Evolutionary conservation across 192 early-diverging fungal species (phyloP), one percentile per base, ranked within the genome.

Genomic region (Borealophlyctis nickersoniae): DNA sequence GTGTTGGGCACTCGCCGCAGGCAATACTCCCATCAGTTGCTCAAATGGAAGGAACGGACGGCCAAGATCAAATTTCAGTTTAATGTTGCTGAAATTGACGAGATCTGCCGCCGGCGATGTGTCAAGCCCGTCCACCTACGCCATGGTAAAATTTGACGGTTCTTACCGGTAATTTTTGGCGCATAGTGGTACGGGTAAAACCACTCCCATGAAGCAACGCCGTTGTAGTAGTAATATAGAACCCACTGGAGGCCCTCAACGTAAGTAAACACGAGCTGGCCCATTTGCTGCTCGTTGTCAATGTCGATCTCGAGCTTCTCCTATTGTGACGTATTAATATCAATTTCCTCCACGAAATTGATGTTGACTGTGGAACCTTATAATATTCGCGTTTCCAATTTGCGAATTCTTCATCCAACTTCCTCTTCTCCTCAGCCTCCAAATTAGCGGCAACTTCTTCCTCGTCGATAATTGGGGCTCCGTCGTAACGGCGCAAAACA

Each of bases 121-220:
- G n/a, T 48, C 45, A 53, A 49, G 23, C 45, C 7, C 14, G 5
- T 59, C 22, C 16, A 11, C 53, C 16, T 23, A 54, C 27, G 11
- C n/a, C 53, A 11, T 14, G 16, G 11, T 19, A 22, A 5, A 22
- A 7, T 22, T 14, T 11, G 16, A 27, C n/a, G 27, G 27, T 22
- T 2, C 19, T 63, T 52, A 66, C 68, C 3, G n/a, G 78, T 70
- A 52, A 82, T 76, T 45, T 72, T 76, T 0, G 95, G 95, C 23
- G 96, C 89, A 66, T 98, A 99, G 79, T 97, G 91, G 73, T 91
- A 98, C 4, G 95, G 95, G 62, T 91, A 99, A 79, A 91, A 99
- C 95, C 95, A 99, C 34, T 80, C 86, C 96, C 96, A 99, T 19
- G 95, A 97, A 26, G 81, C 87, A 60, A 92, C 92, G 2, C 94